Conservation (phyloP, 306 rosid genomes). For the Castanospermum australe region DNA sequence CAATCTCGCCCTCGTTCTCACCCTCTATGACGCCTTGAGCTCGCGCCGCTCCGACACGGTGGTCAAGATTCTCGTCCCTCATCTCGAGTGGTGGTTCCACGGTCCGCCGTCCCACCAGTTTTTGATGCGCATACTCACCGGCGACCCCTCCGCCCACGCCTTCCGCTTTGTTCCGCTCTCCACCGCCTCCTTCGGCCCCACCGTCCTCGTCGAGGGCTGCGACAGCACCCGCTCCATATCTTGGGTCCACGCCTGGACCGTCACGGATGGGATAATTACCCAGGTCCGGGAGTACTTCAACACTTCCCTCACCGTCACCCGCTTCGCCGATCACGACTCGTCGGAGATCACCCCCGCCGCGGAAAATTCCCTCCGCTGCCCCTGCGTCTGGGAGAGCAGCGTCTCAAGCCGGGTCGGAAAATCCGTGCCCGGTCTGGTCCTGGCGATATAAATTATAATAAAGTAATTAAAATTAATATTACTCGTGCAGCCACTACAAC, state of each 20-base stretch:
- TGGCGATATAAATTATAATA: slow-evolving; percentile 36
- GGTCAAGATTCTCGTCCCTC: slow-evolving; percentile 55
- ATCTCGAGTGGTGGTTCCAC: slow-evolving; percentile 87
- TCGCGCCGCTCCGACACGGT: slow-evolving; percentile 52
- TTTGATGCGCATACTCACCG: slow-evolving; percentile 60
- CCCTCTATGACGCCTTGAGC: slow-evolving; percentile 63
- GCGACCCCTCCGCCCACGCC: slow-evolving; percentile 23
- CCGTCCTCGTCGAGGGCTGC: slow-evolving; percentile 56
- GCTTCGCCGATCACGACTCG: slow-evolving; percentile 27
- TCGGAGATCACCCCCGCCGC: slow-evolving; percentile 41
- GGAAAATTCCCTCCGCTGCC: slow-evolving; percentile 38
- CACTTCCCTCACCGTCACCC: slow-evolving; percentile 58
- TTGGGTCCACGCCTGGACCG: slow-evolving; percentile 70
- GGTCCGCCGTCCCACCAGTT: slow-evolving; percentile 64
- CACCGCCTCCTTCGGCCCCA: slow-evolving; percentile 41
- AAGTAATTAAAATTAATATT: no score
- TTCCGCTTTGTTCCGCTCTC: slow-evolving; percentile 44
- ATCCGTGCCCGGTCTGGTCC: slow-evolving; percentile 72
- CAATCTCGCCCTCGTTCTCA: slow-evolving; percentile 19
- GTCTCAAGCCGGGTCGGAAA: slow-evolving; percentile 53
- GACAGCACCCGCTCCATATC: slow-evolving; percentile 31
- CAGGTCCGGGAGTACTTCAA: slow-evolving; percentile 59
- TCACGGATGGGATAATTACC: slow-evolving; percentile 44
- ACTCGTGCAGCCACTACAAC: slow-evolving; percentile 15
- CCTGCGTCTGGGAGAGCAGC: slow-evolving; percentile 71